Percentiles rank a stretch among this genome's conserved stretches.
Evolutionary conservation across 345 rosid species (phyloP).

Genomic region (Melastoma malabathricum): DNA sequence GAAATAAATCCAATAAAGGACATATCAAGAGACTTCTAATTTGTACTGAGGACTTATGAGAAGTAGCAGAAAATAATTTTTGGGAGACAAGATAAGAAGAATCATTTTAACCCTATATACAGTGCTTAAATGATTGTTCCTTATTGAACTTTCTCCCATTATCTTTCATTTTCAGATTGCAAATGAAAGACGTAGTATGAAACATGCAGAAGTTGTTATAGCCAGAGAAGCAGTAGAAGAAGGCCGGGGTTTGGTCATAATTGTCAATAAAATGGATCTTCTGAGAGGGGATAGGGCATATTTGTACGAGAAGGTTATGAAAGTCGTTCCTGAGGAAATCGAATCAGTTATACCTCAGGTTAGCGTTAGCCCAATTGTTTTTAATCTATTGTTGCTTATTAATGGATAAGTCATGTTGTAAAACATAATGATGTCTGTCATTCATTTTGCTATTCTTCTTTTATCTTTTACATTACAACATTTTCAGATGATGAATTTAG

Average conservation of each 20-base stretch:
- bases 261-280: constrained; percentile 95
- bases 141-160: neutral
- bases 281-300: constrained; percentile 39
- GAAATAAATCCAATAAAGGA: no score
- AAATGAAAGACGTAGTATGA: constrained; percentile 64
- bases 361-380: constrained; percentile 3
- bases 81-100: no score
- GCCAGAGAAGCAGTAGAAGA: constrained; percentile 92
- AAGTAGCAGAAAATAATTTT: no score
- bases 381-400: neutral
- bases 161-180: constrained; percentile 32
- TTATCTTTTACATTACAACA: no score
- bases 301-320: constrained; percentile 54
- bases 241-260: constrained; percentile 82
- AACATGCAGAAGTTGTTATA: constrained; percentile 91
- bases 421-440: no score
- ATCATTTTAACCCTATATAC: no score
- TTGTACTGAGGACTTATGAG: no score
- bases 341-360: constrained; percentile 96
- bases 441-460: no score
- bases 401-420: no score
- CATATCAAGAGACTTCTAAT: no score
- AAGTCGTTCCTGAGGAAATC: constrained; percentile 87
- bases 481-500: no score
- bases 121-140: no score